Percentiles rank a stretch among this genome's conserved stretches.
Evolutionary conservation across 2,329 filamentous ascomycete genomes (phyloP).

Genomic region (Aspergillus quadricinctus): DNA sequence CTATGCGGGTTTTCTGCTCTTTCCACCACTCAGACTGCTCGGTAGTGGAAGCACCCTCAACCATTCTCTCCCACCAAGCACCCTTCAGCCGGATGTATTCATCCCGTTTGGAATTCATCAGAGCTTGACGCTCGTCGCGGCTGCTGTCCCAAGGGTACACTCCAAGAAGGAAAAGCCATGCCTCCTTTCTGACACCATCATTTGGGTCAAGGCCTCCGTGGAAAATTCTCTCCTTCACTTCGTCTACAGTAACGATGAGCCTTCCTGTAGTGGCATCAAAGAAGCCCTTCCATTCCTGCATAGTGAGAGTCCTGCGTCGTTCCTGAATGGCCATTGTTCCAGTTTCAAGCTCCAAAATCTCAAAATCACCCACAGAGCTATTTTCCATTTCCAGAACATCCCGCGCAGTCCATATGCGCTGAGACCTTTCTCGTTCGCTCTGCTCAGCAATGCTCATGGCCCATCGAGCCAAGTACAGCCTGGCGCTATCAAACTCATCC

Average conservation of each 20-base stretch:
- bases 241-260: conserved; percentile 75
- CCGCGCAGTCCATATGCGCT: conserved; percentile 86
- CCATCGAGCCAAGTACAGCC: conserved; percentile 92
- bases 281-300: conserved; percentile 86
- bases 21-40: conserved; percentile 95
- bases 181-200: conserved; percentile 91
- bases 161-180: conserved; percentile 89
- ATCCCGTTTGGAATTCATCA: conserved; percentile 80
- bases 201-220: conserved; percentile 86
- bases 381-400: conserved; percentile 93
- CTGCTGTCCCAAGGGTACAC: conserved; percentile 93
- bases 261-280: conserved; percentile 74
- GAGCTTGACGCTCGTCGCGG: conserved; percentile 73
- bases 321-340: conserved; percentile 71
- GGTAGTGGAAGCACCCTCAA: conserved; percentile 72
- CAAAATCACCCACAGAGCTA: conserved; percentile 92
- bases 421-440: conserved; percentile 78
- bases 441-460: conserved; percentile 99
- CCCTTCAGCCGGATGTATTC: conserved; percentile 93
- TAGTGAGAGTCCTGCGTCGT: conserved; percentile 67
- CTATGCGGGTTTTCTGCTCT: conserved; percentile 88
- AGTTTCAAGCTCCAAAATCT: conserved; percentile 77
- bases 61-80: conserved; percentile 90
- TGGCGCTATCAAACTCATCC: conserved; percentile 94
- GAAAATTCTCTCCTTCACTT: conserved; percentile 96